Evolutionary conservation across 495 filamentous ascomycete species (phyloP), one percentile per base, ranked within the genome.

Genomic region (Baudoinia panamericana): DNA sequence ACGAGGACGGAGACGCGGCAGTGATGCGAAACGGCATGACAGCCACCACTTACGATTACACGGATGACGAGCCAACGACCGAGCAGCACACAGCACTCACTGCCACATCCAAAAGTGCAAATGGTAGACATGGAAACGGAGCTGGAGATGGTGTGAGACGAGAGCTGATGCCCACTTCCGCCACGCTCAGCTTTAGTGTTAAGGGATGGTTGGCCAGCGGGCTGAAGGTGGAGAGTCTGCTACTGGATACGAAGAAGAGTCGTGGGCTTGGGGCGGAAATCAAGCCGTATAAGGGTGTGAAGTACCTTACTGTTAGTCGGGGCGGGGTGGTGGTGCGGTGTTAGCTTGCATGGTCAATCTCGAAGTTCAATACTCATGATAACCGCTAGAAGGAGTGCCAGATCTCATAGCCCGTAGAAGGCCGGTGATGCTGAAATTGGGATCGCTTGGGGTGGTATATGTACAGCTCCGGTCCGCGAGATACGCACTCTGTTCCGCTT

Each of bases 211-310:
- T 96, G 46, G 76, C 86, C 5, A 96, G 90, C 55, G 90, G 90
- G 20, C 79, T 99, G 43, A 86, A 75, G 55, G 85, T 99, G 2
- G 90, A 96, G 37, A 85, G 82, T 52, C 70, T 99, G 38, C 68
- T 73, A 24, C 69, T 99, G 32, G 86, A 95, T 54, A 65, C 71
- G n/a, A 76, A 82, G 51, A 85, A 77, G 64, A 92, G 84, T 61
- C 70, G 78, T 21, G 90, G 90, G 2, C 46, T 99, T 9, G 86
- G 84, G 0, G 83, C 93, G 50, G 75, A 79, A 9, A 73, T 96
- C 30, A 87, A 83, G 59, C 90, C 92, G 28, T 99, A 93, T 60
- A 99, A 96, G 65, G 92, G 90, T 10, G 90, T 96, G 32, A 99
- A 96, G 62, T 99, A 99, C 61, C 57, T 96, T 41, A 93, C 85